Evolutionary conservation across 2,329 filamentous ascomycete genomes (phyloP).

Genomic region (Aureobasidium subglaciale): DNA sequence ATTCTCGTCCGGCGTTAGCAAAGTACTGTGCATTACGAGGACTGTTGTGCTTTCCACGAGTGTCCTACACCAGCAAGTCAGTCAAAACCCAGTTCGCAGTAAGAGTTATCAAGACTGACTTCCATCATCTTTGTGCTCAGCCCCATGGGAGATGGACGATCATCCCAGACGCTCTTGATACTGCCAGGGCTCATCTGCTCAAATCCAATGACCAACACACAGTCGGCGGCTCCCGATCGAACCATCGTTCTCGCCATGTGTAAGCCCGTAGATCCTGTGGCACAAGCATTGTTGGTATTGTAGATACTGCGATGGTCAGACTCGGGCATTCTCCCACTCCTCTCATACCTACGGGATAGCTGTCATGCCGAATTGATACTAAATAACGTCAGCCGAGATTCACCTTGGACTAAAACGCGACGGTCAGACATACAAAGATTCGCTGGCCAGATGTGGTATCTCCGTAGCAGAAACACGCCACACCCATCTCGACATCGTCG

Average conservation of each 20-base stretch:
- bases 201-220: slow-evolving; percentile 85
- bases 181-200: slow-evolving; percentile 96
- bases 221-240: slow-evolving; percentile 72
- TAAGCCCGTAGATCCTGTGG: slow-evolving; percentile 86
- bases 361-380: slow-evolving; percentile 98
- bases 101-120: slow-evolving; percentile 70
- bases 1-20: slow-evolving; percentile 86
- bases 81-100: too few species aligned
- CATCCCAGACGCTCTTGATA: slow-evolving; percentile 75
- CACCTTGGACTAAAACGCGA: too few species aligned
- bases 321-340: too few species aligned
- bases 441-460: slow-evolving; percentile 92
- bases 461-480: slow-evolving; percentile 96
- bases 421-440: too few species aligned
- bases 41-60: too few species aligned
- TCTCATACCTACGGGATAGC: too few species aligned
- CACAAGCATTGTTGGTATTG: slow-evolving; percentile 99
- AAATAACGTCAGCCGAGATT: too few species aligned
- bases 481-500: slow-evolving; percentile 88
- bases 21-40: slow-evolving; percentile 90
- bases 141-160: slow-evolving; percentile 71
- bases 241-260: slow-evolving; percentile 77
- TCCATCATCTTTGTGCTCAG: slow-evolving; percentile 72
- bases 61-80: too few species aligned
- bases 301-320: too few species aligned